phyloP scores from a whole-genome alignment of 495 filamentous ascomycete genomes.

The Lasiosphaeria ovina region DNA sequence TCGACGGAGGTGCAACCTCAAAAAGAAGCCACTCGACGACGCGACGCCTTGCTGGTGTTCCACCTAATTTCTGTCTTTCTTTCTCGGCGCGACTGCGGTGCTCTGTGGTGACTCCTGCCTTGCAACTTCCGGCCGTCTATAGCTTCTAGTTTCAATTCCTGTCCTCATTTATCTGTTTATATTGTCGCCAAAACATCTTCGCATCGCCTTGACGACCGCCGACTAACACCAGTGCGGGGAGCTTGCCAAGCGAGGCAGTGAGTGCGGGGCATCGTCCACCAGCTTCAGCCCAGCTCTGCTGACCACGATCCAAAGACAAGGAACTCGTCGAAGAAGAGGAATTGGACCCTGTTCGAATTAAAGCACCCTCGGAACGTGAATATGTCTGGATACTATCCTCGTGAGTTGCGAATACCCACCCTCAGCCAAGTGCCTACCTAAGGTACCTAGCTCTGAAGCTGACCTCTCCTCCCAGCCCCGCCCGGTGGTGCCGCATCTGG shows the following conservation, averaged over 20 bases:
- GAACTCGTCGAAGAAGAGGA: not conserved
- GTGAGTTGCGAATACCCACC: conserved; percentile 21
- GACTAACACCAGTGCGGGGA: conserved; percentile 6
- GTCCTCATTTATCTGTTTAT: not conserved
- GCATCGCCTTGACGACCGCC: not conserved
- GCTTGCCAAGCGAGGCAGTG: conserved; percentile 8
- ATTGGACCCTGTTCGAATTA: not conserved
- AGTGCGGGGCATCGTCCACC: conserved; percentile 18
- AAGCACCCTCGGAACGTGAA: not conserved
- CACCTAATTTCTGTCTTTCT: not conserved
- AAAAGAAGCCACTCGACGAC: conserved; percentile 1
- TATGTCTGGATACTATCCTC: conserved; percentile 36
- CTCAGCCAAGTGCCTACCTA: not conserved
- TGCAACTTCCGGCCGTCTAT: too few relatives aligned
- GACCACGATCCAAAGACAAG: not conserved
- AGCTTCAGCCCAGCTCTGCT: not conserved
- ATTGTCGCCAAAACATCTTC: not conserved
- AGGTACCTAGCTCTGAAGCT: conserved; percentile 9
- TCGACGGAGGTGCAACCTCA: conserved; percentile 13
- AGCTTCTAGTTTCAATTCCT: not conserved
- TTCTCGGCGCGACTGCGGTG: too few relatives aligned
- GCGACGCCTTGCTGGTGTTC: not conserved
- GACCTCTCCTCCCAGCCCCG: conserved; percentile 11
- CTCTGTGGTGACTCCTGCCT: not conserved
- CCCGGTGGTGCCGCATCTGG: conserved; percentile 15